Conservation (phyloP, 345 rosid species). For the Murraya koenigii region DNA sequence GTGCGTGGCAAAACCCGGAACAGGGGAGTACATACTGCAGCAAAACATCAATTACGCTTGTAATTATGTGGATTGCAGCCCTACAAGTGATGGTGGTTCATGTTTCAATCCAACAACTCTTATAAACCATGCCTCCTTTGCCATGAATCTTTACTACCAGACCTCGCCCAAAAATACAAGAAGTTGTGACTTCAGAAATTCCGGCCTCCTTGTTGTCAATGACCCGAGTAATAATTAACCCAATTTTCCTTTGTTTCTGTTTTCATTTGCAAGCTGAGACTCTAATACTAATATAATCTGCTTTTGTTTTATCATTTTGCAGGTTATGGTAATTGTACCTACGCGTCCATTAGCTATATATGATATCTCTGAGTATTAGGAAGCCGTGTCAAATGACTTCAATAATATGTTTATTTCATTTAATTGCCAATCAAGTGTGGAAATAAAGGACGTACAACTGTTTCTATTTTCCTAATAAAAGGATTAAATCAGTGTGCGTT, state of each 20-base stretch:
- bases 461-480: not conserved
- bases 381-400: too few relatives aligned
- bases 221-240: slow-evolving; percentile 1
- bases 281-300: not conserved
- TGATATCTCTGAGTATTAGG: too few relatives aligned
- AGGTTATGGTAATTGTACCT: slow-evolving; percentile 11
- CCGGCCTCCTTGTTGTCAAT: slow-evolving; percentile 1
- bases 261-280: too few relatives aligned
- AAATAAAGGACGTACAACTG: not conserved
- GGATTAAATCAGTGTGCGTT: too few relatives aligned
- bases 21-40: slow-evolving; percentile 8
- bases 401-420: not conserved
- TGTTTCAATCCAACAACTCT: slow-evolving; percentile 17
- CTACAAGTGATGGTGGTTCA: slow-evolving; percentile 5
- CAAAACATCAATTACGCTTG: slow-evolving; percentile 9
- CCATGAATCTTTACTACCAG: slow-evolving; percentile 20
- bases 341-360: too few relatives aligned
- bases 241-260: too few relatives aligned
- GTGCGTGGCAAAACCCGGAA: slow-evolving; percentile 19
- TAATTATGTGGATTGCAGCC: slow-evolving; percentile 15
- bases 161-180: not conserved
- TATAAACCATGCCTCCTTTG: slow-evolving; percentile 20
- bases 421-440: not conserved
- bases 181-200: slow-evolving; percentile 6
- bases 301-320: not conserved